Conservation (phyloP, 441 rosid species). For the Kokia cookei region DNA sequence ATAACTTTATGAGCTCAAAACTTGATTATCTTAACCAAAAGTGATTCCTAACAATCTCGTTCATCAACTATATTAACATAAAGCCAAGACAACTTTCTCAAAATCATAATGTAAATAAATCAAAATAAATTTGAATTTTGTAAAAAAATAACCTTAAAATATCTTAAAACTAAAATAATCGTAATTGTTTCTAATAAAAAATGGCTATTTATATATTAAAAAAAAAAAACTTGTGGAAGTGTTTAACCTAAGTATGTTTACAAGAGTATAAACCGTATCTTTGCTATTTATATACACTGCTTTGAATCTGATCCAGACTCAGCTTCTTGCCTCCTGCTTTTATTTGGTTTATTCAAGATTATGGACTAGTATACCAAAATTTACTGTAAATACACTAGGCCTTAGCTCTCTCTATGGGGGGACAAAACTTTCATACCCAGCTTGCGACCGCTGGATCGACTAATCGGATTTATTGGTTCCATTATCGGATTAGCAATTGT, state of each 20-base stretch:
- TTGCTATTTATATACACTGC: conserved; percentile 50
- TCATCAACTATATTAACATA: too few species aligned
- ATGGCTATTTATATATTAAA: not conserved
- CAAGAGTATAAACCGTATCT: conserved; percentile 38
- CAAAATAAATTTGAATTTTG: too few species aligned
- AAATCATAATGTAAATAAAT: too few species aligned
- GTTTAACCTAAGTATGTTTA: conserved; percentile 20
- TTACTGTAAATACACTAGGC: conserved; percentile 18
- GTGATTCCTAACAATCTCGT: too few species aligned
- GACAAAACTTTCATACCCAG: conserved; percentile 59
- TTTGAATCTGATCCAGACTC: conserved; percentile 23
- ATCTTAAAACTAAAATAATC: too few species aligned
- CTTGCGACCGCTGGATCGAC: conserved; percentile 31
- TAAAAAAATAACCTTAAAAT: too few species aligned
- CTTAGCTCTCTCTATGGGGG: conserved; percentile 17
- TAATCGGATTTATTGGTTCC: not conserved
- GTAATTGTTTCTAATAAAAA: too few species aligned
- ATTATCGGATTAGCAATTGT: conserved; percentile 41
- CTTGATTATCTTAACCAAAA: too few species aligned
- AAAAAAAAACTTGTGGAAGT: not conserved
- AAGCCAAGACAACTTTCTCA: too few species aligned
- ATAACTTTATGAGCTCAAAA: too few species aligned
- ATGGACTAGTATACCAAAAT: conserved; percentile 19
- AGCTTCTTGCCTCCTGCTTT: conserved; percentile 30
- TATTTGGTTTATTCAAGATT: conserved; percentile 16